A percentile compares a stretch with the other conserved stretches of the same genome.
Evolutionary conservation across 2,329 filamentous ascomycete species (phyloP).

Genomic region (Sclerotinia nivalis): DNA sequence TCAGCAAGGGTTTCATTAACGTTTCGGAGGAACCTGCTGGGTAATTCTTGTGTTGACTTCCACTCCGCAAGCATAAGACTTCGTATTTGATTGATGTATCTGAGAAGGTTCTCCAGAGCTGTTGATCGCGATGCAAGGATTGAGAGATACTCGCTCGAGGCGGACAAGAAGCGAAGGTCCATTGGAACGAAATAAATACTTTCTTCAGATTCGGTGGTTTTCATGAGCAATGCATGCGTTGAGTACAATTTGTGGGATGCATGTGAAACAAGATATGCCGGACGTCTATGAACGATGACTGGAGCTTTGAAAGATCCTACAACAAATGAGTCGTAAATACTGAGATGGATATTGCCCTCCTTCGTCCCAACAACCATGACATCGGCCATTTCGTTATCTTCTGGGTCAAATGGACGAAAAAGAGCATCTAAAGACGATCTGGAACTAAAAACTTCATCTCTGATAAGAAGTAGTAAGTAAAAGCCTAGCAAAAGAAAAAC

Average conservation of each 20-base stretch:
- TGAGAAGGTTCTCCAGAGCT: constrained; percentile 79
- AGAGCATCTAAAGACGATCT: constrained; percentile 41
- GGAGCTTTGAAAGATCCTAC: constrained; percentile 64
- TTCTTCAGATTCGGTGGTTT: constrained; percentile 45
- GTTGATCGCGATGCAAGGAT: constrained; percentile 85
- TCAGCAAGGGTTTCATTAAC: constrained; percentile 74
- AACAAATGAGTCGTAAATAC: constrained; percentile 82
- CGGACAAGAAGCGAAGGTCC: constrained; percentile 79
- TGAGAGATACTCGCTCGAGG: constrained; percentile 76
- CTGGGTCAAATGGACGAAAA: constrained; percentile 48
- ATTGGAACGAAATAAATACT: constrained; percentile 68
- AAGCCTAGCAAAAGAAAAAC: not conserved
- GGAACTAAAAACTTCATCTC: constrained; percentile 42
- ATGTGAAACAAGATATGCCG: constrained; percentile 53
- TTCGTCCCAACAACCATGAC: constrained; percentile 74
- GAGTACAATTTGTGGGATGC: constrained; percentile 71
- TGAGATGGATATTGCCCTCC: constrained; percentile 71
- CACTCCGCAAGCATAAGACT: constrained; percentile 79
- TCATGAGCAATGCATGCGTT: constrained; percentile 72
- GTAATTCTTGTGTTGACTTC: constrained; percentile 78
- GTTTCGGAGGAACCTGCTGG: constrained; percentile 72
- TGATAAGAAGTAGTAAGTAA: constrained; percentile 25
- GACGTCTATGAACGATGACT: constrained; percentile 38
- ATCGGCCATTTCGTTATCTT: constrained; percentile 73
- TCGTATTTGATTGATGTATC: constrained; percentile 81